Conservation (phyloP, 495 filamentous ascomycete species). For the Aspergillus coremiiformis region DNA sequence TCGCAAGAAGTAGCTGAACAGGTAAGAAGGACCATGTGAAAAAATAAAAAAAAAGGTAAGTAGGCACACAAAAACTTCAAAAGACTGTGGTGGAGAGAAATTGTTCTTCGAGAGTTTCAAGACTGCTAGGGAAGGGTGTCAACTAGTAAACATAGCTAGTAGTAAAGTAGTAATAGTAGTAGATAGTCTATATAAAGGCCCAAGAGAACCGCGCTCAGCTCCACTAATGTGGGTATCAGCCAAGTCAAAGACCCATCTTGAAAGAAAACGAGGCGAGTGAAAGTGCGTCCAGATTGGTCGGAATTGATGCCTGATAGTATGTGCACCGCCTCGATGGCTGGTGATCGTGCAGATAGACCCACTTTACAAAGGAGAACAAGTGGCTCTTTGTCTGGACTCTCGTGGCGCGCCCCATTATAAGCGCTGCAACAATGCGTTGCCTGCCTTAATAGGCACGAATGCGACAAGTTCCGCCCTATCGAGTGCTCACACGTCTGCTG, state of each 20-base stretch:
- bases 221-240: not conserved
- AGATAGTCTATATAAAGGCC: constrained; percentile 1
- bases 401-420: not conserved
- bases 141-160: not conserved
- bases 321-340: constrained; percentile 27
- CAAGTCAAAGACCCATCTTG: not conserved
- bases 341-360: constrained; percentile 8
- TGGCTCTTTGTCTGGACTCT: not conserved
- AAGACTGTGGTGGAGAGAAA: not conserved
- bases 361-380: constrained; percentile 4
- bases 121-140: not conserved
- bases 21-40: constrained; percentile 8
- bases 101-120: not conserved
- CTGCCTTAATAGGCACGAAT: constrained; percentile 1
- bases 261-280: not conserved
- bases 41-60: not conserved
- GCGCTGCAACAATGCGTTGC: not conserved
- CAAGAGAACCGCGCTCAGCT: not conserved
- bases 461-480: not conserved
- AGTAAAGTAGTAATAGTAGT: too few relatives aligned
- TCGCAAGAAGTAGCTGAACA: not conserved
- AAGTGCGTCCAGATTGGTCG: constrained; percentile 12
- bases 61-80: not conserved
- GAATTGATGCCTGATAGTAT: constrained; percentile 1
- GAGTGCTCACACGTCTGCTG: not conserved